These are phyloP conservation scores for Oenanthe javanica DNA, from an alignment of 140 eudicot genomes.

Conservation along the genomic window DNA sequence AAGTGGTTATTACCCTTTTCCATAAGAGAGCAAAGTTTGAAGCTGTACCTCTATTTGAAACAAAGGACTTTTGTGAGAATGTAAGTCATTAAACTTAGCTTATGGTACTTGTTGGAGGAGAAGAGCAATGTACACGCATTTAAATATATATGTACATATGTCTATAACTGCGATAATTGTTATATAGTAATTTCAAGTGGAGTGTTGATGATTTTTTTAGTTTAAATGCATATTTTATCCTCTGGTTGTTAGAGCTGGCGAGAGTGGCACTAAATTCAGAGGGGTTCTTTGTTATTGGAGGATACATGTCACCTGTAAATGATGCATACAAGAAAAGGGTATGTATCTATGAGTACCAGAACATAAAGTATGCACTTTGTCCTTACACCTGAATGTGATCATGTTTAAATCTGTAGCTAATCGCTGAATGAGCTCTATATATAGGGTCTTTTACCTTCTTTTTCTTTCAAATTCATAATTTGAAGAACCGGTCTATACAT, in stretches of 20 bases:
- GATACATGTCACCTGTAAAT: too few species aligned
- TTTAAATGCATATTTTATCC: neutral
- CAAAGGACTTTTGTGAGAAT: neutral
- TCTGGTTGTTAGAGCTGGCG: constrained; percentile 63
- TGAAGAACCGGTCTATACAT: neutral
- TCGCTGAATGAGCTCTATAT: neutral
- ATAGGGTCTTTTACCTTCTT: too few species aligned
- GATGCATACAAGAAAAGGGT: constrained; percentile 81
- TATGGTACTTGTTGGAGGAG: neutral
- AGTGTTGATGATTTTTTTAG: neutral
- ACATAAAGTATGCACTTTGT: neutral
- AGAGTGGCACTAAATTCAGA: constrained; percentile 68
- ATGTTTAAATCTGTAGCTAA: neutral
- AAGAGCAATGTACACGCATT: neutral
- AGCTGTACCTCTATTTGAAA: neutral
- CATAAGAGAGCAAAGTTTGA: neutral
- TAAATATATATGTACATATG: neutral
- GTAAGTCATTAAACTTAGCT: neutral
- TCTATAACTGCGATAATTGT: neutral
- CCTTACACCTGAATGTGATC: neutral
- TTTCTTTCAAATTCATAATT: neutral
- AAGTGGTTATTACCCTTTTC: constrained; percentile 10
- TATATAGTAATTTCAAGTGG: neutral
- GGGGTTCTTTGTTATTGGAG: constrained; percentile 83
- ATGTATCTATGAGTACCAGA: constrained; percentile 11